Evolutionary conservation across 495 filamentous ascomycete genomes (phyloP).

Genomic region (Pyrenopolyporus hunteri): DNA sequence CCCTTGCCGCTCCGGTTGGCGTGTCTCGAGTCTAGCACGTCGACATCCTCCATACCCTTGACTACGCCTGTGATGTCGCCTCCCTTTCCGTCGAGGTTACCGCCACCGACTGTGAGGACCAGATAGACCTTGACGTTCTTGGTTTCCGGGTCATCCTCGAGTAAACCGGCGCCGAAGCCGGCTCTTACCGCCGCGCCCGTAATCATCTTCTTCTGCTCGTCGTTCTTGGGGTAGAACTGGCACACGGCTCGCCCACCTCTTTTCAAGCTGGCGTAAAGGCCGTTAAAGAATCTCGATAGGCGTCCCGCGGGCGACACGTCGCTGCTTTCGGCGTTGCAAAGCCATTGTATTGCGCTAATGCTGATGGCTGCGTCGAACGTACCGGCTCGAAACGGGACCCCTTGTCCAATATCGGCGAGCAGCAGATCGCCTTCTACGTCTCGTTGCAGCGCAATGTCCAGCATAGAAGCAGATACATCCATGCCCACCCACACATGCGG

Average conservation of each 20-base stretch:
- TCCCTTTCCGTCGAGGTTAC: conserved; percentile 63
- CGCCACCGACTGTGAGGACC: conserved; percentile 89
- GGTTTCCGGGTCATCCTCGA: conserved; percentile 94
- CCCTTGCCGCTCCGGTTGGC: conserved; percentile 59
- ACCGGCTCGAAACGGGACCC: conserved; percentile 90
- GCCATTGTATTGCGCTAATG: conserved; percentile 95
- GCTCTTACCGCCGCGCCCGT: conserved; percentile 85
- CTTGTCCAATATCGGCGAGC: conserved; percentile 92
- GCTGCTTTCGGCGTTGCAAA: conserved; percentile 91
- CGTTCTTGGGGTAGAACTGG: conserved; percentile 98
- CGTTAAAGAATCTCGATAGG: conserved; percentile 84
- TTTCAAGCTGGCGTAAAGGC: conserved; percentile 82
- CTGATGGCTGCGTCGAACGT: conserved; percentile 94
- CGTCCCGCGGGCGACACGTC: conserved; percentile 79
- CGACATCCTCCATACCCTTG: conserved; percentile 84
- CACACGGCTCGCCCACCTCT: conserved; percentile 91
- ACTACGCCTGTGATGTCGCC: conserved; percentile 88
- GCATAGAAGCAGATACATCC: conserved; percentile 93
- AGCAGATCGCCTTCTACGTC: conserved; percentile 92
- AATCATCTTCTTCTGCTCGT: conserved; percentile 89
- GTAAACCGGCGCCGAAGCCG: conserved; percentile 91
- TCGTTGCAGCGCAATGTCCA: conserved; percentile 87
- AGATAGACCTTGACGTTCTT: conserved; percentile 94
- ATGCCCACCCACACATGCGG: conserved; percentile 94
- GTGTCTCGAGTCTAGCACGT: conserved; percentile 75